These are phyloP conservation scores for Theobroma grandiflorum DNA, from an alignment of 441 rosid species.

Conservation along the genomic window DNA sequence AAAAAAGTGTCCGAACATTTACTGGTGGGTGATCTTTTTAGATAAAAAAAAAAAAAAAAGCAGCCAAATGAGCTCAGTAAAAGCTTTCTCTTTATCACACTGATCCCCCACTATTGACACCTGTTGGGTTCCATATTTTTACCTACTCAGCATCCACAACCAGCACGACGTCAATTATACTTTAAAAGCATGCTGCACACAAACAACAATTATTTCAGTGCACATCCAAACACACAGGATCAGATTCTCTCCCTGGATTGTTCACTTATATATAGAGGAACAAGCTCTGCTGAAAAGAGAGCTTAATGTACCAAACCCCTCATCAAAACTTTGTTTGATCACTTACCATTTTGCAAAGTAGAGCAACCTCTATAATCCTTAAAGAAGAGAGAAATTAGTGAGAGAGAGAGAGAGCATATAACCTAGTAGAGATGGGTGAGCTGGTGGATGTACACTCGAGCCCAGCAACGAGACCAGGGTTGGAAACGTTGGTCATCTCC, in stretches of 20 bases:
- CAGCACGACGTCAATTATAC: conserved; percentile 10
- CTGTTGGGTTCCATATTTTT: conserved; percentile 23
- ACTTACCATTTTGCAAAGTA: not conserved
- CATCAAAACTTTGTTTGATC: not conserved
- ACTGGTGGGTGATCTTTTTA: not conserved
- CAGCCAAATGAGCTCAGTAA: conserved; percentile 35
- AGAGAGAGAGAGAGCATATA: not conserved
- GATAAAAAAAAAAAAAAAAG: not conserved
- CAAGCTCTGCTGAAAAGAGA: not conserved
- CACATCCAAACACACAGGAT: not conserved
- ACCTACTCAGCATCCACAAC: conserved; percentile 31
- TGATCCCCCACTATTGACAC: conserved; percentile 9
- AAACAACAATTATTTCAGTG: not conserved
- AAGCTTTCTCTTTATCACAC: conserved; percentile 25
- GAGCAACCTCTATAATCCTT: not conserved
- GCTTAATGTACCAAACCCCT: not conserved
- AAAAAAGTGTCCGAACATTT: not conserved
- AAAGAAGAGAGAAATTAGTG: not conserved
- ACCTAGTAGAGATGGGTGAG: conserved; percentile 19
- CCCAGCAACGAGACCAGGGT: conserved; percentile 11
- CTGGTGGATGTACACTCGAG: conserved; percentile 29
- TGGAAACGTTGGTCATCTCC: conserved; percentile 19
- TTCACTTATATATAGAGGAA: not conserved
- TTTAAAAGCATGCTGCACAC: not conserved
- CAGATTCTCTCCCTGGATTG: not conserved